Evolutionary conservation across 371 early-diverging fungal species (phyloP).

Genomic region (Mucor circinelloides): DNA sequence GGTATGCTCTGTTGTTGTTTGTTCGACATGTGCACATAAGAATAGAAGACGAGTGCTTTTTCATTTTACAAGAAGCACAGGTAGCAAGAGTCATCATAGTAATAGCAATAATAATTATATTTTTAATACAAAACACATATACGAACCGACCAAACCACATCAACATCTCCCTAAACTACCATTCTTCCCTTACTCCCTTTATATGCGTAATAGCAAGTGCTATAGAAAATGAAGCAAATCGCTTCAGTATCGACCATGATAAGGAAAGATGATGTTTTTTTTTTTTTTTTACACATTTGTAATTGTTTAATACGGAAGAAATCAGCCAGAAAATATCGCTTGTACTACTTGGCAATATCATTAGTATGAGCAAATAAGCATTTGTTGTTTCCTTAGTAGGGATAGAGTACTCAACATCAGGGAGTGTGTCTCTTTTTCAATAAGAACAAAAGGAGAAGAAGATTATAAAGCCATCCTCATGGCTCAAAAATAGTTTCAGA

Average conservation of each 20-base stretch:
- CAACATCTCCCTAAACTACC: background rate
- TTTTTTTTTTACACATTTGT: background rate
- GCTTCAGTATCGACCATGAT: background rate
- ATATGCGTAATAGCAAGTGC: background rate
- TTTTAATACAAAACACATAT: background rate
- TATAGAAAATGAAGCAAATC: background rate
- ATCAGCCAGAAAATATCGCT: background rate
- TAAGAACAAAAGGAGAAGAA: background rate
- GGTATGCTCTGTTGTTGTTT: constrained; percentile 33
- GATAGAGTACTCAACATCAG: background rate
- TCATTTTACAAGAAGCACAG: background rate
- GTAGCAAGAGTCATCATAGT: background rate
- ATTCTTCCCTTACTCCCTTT: background rate
- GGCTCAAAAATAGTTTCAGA: background rate
- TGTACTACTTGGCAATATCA: background rate
- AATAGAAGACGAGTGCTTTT: background rate
- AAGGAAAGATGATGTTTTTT: background rate
- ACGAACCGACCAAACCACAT: background rate
- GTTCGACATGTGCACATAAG: constrained; percentile 27
- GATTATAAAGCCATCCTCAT: background rate
- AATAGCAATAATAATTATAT: background rate
- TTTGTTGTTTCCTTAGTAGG: background rate
- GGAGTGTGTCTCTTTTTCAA: background rate
- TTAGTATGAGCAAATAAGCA: background rate
- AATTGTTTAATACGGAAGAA: background rate